Conservation (phyloP, 1,284 basidiomycete genomes). For the Cutaneotrichosporon sp. region DNA sequence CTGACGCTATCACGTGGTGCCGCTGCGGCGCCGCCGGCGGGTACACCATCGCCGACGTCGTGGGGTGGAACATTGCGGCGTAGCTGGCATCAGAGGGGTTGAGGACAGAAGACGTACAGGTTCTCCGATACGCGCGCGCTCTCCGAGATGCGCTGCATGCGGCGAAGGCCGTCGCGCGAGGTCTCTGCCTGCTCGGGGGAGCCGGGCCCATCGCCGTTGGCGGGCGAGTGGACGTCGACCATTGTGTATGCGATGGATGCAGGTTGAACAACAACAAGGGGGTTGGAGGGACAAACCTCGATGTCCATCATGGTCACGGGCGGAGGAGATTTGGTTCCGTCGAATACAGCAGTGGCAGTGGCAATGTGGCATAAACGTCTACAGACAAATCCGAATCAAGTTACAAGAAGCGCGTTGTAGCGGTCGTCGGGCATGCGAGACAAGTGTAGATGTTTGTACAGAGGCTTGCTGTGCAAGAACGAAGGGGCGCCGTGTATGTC, state of each 20-base stretch:
- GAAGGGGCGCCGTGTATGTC: no score
- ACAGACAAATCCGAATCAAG: neutral
- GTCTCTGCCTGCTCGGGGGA: constrained; percentile 13
- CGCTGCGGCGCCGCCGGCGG: constrained; percentile 4
- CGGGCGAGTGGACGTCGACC: constrained; percentile 9
- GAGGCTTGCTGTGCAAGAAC: no score
- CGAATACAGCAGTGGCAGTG: neutral
- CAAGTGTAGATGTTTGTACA: no score
- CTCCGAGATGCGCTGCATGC: constrained; percentile 18
- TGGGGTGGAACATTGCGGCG: constrained; percentile 14
- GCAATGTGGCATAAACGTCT: neutral
- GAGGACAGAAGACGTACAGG: constrained; percentile 5
- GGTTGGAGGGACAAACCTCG: no score
- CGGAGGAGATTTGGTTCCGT: no score
- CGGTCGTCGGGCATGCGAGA: no score
- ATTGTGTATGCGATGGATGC: neutral
- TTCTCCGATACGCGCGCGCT: constrained; percentile 1
- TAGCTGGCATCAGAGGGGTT: constrained; percentile 7
- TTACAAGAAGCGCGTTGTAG: neutral
- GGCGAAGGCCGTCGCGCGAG: constrained; percentile 13
- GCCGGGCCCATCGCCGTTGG: constrained; percentile 3
- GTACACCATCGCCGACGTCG: constrained; percentile 16
- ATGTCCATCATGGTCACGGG: neutral
- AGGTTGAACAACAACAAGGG: no score
- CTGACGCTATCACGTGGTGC: constrained; percentile 13